These are phyloP conservation scores for Lasiosphaeria miniovina DNA, from an alignment of 495 filamentous ascomycete species.

Conservation along the genomic window DNA sequence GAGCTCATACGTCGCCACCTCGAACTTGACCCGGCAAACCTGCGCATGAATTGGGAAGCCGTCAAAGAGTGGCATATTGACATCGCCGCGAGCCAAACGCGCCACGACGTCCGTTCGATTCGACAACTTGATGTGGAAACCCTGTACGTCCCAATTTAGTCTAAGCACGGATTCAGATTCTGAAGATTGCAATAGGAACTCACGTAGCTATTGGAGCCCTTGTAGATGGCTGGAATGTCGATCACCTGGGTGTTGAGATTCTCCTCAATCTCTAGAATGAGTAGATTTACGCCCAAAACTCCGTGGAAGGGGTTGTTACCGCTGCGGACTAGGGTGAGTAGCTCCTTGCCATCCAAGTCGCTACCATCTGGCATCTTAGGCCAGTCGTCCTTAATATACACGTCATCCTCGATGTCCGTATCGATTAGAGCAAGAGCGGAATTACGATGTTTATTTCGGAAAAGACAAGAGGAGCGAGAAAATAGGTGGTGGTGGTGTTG, in stretches of 20 bases:
- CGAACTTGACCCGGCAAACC: conserved; percentile 24
- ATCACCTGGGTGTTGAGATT: conserved; percentile 23
- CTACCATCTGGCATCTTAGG: not conserved
- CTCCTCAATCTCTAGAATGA: conserved; percentile 32
- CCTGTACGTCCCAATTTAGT: conserved; percentile 4
- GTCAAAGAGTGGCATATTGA: conserved; percentile 34
- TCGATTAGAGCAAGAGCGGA: not conserved
- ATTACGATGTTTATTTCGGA: not conserved
- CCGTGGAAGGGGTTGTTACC: conserved; percentile 21
- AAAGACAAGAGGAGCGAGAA: not conserved
- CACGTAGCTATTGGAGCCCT: conserved; percentile 29
- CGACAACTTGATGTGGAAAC: conserved; percentile 27
- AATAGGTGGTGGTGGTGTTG: not conserved
- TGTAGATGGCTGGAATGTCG: conserved; percentile 23
- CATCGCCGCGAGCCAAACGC: conserved; percentile 28
- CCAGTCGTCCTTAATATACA: not conserved
- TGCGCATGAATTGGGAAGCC: conserved; percentile 22
- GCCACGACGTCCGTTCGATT: conserved; percentile 29
- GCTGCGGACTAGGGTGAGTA: conserved; percentile 4
- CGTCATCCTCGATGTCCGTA: not conserved
- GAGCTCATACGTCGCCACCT: conserved; percentile 27
- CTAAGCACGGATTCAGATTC: not conserved
- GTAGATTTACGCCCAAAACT: conserved; percentile 25
- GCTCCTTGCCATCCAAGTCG: conserved; percentile 3
- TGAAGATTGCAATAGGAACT: not conserved